These are phyloP conservation scores for Colletotrichum noveboracense DNA, from an alignment of 2,329 filamentous ascomycete species.

Conservation along the genomic window DNA sequence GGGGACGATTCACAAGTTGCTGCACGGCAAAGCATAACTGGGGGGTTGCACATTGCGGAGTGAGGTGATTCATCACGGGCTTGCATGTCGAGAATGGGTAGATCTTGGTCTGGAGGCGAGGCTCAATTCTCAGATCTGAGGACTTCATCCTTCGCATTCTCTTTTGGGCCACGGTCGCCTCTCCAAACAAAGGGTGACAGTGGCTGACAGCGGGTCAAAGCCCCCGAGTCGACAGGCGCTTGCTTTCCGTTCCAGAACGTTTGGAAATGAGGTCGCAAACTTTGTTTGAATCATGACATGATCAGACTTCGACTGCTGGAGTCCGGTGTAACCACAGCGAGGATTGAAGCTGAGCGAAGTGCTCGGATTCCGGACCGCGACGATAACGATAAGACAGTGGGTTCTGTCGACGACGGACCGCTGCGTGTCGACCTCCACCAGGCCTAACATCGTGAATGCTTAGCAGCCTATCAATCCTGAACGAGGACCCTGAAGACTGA, in stretches of 20 bases:
- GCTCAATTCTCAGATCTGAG: neutral
- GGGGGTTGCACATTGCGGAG: neutral
- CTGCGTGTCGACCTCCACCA: neutral
- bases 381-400: neutral
- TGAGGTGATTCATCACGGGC: neutral
- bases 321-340: neutral
- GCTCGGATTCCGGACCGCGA: neutral
- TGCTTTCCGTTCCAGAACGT: neutral
- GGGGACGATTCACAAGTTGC: neutral
- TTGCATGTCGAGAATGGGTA: neutral
- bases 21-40: constrained; percentile 1
- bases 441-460: neutral
- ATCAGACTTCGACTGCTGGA: neutral
- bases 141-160: neutral
- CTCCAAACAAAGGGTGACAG: neutral
- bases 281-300: constrained; percentile 16
- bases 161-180: neutral
- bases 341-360: neutral
- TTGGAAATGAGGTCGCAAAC: neutral
- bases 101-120: neutral
- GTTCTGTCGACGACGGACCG: neutral
- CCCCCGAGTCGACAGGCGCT: constrained; percentile 1
- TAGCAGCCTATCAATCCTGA: neutral
- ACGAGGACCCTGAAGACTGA: neutral
- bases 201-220: neutral